Conservation (phyloP, 352 stramenopile genomes). For the Phytopythium helicoides region DNA sequence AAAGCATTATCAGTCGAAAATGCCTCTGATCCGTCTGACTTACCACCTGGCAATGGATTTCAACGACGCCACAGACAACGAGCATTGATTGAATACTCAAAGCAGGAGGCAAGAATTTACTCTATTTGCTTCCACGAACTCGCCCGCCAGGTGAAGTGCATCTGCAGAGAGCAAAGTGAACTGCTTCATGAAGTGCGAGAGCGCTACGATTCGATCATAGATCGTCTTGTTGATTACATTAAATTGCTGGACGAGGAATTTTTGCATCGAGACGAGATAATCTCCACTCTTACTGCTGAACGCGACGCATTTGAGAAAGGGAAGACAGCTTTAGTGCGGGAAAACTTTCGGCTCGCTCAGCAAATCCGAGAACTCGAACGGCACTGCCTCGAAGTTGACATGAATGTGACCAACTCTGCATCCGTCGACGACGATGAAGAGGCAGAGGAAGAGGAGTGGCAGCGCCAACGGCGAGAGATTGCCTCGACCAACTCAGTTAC, state of each 20-base stretch:
- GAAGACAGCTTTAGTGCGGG: constrained; percentile 20
- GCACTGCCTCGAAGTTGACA: not conserved
- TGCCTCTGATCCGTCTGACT: not conserved
- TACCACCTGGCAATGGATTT: no score
- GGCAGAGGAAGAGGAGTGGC: constrained; percentile 25
- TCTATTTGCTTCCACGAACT: constrained; percentile 78
- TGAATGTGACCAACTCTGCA: not conserved
- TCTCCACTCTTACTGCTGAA: not conserved
- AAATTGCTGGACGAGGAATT: constrained; percentile 1
- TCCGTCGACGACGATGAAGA: constrained; percentile 26
- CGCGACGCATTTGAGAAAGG: constrained; percentile 1
- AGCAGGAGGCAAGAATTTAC: constrained; percentile 60
- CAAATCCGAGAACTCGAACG: not conserved
- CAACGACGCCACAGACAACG: not conserved
- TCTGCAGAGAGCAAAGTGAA: constrained; percentile 77
- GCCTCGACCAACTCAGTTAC: not conserved
- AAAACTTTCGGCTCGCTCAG: constrained; percentile 4
- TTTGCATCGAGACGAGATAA: not conserved
- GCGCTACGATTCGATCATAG: constrained; percentile 38
- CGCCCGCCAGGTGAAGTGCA: constrained; percentile 66
- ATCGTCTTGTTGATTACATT: not conserved
- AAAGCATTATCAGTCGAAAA: not conserved
- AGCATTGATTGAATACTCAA: constrained; percentile 39
- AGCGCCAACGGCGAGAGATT: constrained; percentile 24
- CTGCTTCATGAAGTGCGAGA: constrained; percentile 55